Conservation (phyloP, 192 early-diverging fungal species). For the Cladochytrium replicatum region DNA sequence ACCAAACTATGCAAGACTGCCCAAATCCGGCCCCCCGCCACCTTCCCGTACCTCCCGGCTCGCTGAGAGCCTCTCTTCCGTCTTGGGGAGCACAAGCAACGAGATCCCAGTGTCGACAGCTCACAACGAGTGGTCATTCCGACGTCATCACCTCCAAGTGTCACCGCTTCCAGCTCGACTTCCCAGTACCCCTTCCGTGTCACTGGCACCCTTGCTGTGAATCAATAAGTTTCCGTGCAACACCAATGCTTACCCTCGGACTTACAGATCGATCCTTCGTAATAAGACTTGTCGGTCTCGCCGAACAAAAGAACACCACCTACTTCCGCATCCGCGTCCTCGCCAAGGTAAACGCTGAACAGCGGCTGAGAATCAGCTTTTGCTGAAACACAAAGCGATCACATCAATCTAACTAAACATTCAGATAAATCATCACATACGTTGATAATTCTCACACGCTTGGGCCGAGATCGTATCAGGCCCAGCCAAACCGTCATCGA, state of each 20-base stretch:
- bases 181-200: conserved; percentile 96
- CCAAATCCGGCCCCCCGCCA: no score
- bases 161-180: conserved; percentile 70
- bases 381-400: conserved; percentile 21
- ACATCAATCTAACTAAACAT: background rate
- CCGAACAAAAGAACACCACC: conserved; percentile 91
- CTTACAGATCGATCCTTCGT: conserved; percentile 40
- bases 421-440: conserved; percentile 1
- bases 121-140: conserved; percentile 33
- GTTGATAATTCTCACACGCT: conserved; percentile 76
- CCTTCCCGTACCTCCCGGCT: no score
- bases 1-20: no score
- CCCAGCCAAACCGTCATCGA: background rate
- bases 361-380: conserved; percentile 71
- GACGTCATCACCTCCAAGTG: conserved; percentile 68
- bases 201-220: conserved; percentile 65
- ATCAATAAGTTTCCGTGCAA: conserved; percentile 1
- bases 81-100: conserved; percentile 66
- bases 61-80: no score
- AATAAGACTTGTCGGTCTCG: conserved; percentile 67
- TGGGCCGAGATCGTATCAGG: conserved; percentile 69
- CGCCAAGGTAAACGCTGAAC: conserved; percentile 81
- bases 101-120: conserved; percentile 92
- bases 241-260: no score
- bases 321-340: conserved; percentile 53